phyloP scores from a whole-genome alignment of 176 grass and related monocot species.

The Cymbopogon citratus region DNA sequence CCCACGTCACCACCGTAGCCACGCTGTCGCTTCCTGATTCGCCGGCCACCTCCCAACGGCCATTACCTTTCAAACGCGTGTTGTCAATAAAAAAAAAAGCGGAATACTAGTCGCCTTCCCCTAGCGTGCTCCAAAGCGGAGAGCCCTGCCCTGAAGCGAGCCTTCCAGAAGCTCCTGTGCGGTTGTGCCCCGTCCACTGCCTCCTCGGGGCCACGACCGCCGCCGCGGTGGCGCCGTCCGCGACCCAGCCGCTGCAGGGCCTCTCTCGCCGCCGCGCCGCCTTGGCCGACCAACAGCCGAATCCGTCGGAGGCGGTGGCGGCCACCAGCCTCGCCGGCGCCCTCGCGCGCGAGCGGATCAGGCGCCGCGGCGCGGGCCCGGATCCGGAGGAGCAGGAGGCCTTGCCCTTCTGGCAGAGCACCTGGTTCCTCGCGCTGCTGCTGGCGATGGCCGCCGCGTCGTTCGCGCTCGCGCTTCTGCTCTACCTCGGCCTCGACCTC shows the following conservation, averaged over 20 bases:
- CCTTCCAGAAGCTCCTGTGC: background rate
- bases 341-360: conserved; percentile 30
- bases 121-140: background rate
- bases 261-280: conserved; percentile 50
- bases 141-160: background rate
- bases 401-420: conserved; percentile 69
- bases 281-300: background rate
- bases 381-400: background rate
- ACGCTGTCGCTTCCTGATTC: conserved; percentile 24
- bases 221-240: conserved; percentile 55
- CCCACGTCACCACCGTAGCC: background rate
- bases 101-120: background rate
- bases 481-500: conserved; percentile 66
- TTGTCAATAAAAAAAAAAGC: no score
- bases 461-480: conserved; percentile 62
- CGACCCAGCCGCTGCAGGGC: conserved; percentile 18
- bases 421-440: conserved; percentile 76
- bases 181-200: background rate
- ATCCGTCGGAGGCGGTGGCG: background rate
- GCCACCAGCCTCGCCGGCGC: conserved; percentile 31
- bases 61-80: background rate
- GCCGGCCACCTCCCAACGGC: background rate
- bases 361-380: background rate
- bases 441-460: conserved; percentile 58
- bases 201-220: background rate